These are phyloP conservation scores for Lobosporangium transversale DNA, from an alignment of 192 early-diverging fungal species.

Conservation along the genomic window DNA sequence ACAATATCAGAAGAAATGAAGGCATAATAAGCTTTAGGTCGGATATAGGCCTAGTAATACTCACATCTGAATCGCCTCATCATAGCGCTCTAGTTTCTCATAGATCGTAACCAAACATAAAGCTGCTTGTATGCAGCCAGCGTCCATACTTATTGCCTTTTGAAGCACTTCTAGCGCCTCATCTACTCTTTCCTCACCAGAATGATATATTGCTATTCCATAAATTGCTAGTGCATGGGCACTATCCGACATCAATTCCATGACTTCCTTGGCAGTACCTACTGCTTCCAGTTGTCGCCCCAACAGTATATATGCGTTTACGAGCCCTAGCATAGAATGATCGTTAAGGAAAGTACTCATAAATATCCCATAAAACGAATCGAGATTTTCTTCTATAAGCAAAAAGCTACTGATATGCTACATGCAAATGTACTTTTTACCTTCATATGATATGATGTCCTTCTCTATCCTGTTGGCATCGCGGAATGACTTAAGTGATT, in stretches of 20 bases:
- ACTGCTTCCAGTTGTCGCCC: conserved; percentile 27
- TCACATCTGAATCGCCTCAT: conserved; percentile 31
- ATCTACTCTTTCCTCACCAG: neutral
- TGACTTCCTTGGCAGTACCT: conserved; percentile 11
- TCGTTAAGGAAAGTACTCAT: too few species aligned
- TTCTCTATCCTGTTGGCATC: conserved; percentile 16
- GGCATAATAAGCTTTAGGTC: neutral
- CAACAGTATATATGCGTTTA: conserved; percentile 18
- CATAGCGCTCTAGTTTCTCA: conserved; percentile 8
- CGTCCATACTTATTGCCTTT: conserved; percentile 27
- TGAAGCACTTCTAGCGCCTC: conserved; percentile 7
- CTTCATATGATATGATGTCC: conserved; percentile 23
- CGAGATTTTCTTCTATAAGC: too few species aligned
- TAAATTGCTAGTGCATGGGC: conserved; percentile 26
- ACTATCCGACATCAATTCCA: conserved; percentile 10
- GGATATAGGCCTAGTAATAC: neutral
- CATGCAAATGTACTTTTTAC: too few species aligned
- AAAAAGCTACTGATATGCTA: too few species aligned
- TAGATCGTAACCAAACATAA: conserved; percentile 11
- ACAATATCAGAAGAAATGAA: neutral
- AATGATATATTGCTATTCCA: conserved; percentile 22
- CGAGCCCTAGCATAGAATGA: conserved; percentile 5
- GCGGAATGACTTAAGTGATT: conserved; percentile 21
- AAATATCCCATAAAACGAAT: too few species aligned
- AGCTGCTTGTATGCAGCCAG: conserved; percentile 22